Evolutionary conservation across 306 rosid genomes (phyloP).

Genomic region (Crataegus laevigata): DNA sequence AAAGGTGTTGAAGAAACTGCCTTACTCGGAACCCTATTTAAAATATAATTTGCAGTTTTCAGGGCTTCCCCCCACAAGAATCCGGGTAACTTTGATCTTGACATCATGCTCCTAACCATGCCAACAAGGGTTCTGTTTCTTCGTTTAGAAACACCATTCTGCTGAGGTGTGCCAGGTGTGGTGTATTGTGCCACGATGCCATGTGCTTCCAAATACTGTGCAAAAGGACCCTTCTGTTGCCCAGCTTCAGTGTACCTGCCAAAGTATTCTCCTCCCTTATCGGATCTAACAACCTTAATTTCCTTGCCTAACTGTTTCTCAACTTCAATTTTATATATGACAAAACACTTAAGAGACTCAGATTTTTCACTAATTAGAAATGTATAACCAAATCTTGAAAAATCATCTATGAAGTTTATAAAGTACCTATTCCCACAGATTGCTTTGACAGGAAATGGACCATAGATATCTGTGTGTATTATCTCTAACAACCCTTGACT

Average conservation of each 20-base stretch:
- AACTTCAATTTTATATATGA: too few species aligned
- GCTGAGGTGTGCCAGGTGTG: not conserved
- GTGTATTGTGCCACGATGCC: not conserved
- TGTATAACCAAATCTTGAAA: too few species aligned
- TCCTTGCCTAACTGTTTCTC: not conserved
- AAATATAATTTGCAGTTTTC: too few species aligned
- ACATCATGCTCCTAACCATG: too few species aligned
- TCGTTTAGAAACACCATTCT: not conserved
- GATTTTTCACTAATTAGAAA: too few species aligned
- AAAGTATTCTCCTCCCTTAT: not conserved
- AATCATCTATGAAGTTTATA: too few species aligned
- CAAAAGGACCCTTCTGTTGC: not conserved
- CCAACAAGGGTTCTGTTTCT: too few species aligned
- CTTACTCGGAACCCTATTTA: not conserved
- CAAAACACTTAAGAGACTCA: too few species aligned
- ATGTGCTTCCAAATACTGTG: not conserved
- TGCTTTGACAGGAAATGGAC: too few species aligned
- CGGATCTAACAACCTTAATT: not conserved
- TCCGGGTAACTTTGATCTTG: fast-evolving
- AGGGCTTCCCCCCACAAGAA: not conserved
- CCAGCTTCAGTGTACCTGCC: not conserved
- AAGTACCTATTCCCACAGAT: too few species aligned
- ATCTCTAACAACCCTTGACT: too few species aligned
- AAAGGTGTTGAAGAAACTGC: not conserved
- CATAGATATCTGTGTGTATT: too few species aligned